Evolutionary conservation across 768 basidiomycete species (phyloP).

Genomic region (Tulasnella sp.): DNA sequence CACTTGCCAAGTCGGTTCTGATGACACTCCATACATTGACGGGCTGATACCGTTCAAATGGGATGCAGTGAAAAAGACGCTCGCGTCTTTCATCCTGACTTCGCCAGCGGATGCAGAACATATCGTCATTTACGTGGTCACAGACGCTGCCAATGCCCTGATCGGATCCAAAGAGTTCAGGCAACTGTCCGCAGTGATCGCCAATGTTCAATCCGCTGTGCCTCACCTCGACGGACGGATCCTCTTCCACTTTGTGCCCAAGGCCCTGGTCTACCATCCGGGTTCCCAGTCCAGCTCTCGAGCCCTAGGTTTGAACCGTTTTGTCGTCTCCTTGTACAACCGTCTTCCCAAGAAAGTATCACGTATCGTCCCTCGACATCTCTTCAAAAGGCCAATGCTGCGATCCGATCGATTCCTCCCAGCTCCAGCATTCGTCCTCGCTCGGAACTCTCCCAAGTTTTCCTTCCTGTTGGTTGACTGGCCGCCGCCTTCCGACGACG

Average conservation of each 20-base stretch:
- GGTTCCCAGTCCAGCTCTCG: conserved; percentile 35
- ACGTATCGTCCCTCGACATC: conserved; percentile 45
- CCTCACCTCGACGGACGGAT: conserved; percentile 32
- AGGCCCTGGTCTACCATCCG: conserved; percentile 40
- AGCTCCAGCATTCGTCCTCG: conserved; percentile 53
- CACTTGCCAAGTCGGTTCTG: conserved; percentile 38
- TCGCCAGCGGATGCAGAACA: conserved; percentile 19
- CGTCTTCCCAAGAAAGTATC: conserved; percentile 48
- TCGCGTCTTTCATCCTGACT: conserved; percentile 32
- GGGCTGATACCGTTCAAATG: conserved; percentile 55
- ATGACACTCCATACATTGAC: conserved; percentile 35
- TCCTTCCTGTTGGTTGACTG: conserved; percentile 29
- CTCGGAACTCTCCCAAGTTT: conserved; percentile 31
- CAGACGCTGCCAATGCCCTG: conserved; percentile 43
- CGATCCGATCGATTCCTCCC: conserved; percentile 41
- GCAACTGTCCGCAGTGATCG: conserved; percentile 52
- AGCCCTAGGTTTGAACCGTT: conserved; percentile 34
- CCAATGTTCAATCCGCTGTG: conserved; percentile 29
- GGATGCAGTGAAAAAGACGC: conserved; percentile 57
- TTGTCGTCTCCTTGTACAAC: conserved; percentile 60
- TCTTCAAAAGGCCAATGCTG: conserved; percentile 32
- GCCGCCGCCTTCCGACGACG: conserved; percentile 35
- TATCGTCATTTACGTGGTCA: conserved; percentile 57
- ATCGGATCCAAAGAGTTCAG: conserved; percentile 56
- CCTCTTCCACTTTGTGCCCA: conserved; percentile 64